Evolutionary conservation across 2,329 filamentous ascomycete species (phyloP).

Genomic region (Bipolaris victoriae): DNA sequence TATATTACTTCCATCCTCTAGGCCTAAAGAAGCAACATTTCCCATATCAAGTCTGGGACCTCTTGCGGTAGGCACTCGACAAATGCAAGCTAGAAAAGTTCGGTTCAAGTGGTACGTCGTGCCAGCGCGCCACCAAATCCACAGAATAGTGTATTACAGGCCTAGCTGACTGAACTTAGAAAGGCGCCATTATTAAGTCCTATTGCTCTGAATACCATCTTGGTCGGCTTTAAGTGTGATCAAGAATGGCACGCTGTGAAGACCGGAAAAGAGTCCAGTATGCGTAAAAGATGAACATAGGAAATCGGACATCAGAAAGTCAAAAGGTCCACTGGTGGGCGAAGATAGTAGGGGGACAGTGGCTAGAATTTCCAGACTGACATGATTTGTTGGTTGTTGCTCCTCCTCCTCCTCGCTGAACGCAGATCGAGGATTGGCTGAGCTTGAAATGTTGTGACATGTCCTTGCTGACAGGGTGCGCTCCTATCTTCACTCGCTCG

Average conservation of each 20-base stretch:
- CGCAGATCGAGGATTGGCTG: background rate
- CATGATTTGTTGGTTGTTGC: slow-evolving; percentile 1
- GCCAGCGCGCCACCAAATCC: slow-evolving; percentile 8
- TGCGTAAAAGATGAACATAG: background rate
- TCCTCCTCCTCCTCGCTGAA: background rate
- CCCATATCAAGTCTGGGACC: slow-evolving; percentile 12
- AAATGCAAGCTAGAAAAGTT: slow-evolving; percentile 7
- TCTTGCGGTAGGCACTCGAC: background rate
- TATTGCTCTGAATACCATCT: background rate
- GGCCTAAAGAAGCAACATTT: slow-evolving; percentile 3
- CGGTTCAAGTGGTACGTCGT: slow-evolving; percentile 8
- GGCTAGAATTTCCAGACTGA: slow-evolving; percentile 1
- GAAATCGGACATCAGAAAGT: background rate
- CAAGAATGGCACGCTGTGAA: background rate
- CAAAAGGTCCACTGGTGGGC: background rate
- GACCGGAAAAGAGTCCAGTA: background rate
- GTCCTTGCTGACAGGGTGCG: slow-evolving; percentile 2
- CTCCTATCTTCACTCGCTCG: background rate
- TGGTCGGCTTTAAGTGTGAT: background rate
- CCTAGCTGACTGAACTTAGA: slow-evolving; percentile 4
- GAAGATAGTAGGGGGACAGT: background rate
- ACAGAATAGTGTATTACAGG: slow-evolving; percentile 3
- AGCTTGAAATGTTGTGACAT: slow-evolving; percentile 11
- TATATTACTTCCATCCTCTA: too few species aligned
- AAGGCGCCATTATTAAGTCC: slow-evolving; percentile 2